Evolutionary conservation across 163 green algal species (phyloP), one percentile per base, ranked within the genome.

Genomic region (Chlorella variabilis): DNA sequence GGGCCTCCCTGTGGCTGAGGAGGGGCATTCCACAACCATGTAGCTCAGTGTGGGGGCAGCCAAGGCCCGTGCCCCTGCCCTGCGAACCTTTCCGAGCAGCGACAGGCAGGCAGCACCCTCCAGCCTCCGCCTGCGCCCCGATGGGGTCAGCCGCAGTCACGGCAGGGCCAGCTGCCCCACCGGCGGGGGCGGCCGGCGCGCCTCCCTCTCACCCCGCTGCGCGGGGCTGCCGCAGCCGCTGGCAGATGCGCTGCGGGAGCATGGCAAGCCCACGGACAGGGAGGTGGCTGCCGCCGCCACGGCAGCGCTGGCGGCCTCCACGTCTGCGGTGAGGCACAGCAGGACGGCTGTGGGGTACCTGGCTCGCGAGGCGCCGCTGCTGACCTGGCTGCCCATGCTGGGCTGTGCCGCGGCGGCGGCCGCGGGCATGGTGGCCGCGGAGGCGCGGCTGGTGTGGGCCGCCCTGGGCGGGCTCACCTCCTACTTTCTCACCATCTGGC

Each of bases 371-470:
- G 68, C 68, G 2, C 68, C 68, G 4, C 41, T 75, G n/a, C 68
- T 34, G 27, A 75, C 68, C 11, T 75, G 68, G 68, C 68, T 75
- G 68, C 68, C 68, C n/a, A 39, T 75, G 68, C 68, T 75, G 41
- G 25, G 33, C 39, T 59, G 41, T n/a, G n/a, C 42, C 13, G 68
- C 45, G 9, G 42, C 42, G 11, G 68, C 42, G 9, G 68, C 68
- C 15, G 42, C n/a, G 0, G 68, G 68, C 2, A n/a, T 20, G 5
- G n/a, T 29, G n/a, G n/a, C 45, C 8, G 41, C 66, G 15, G 34
- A 27, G 41, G 41, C n/a, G 13, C 68, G 51, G n/a, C 8, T 61
- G 17, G 42, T 75, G 9, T 61, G 42, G 41, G 68, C 68, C 4
- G 68, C 68, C 18, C 13, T 34, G n/a, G 68, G 68, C 15, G 68